phyloP scores from a whole-genome alignment of 2,329 filamentous ascomycete genomes.

The Neodidymelliopsis sp. region DNA sequence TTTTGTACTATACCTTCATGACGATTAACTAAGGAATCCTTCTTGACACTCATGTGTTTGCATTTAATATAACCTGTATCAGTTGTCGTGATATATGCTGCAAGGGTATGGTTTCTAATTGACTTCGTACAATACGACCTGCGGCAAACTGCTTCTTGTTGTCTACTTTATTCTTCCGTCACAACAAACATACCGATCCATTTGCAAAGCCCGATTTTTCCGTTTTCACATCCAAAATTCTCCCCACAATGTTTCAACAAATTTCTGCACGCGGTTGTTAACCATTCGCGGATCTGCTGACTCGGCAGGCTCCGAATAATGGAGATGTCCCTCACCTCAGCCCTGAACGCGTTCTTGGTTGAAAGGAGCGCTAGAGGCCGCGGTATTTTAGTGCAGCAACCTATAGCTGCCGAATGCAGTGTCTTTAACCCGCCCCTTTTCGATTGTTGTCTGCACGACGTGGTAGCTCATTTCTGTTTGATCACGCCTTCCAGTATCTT shows the following conservation, averaged over 20 bases:
- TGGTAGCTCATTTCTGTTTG: neutral
- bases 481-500: neutral
- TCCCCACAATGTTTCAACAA: conserved; percentile 2
- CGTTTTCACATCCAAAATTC: neutral
- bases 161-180: too few species aligned
- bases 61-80: too few species aligned
- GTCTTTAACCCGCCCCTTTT: neutral
- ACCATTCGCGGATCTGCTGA: conserved; percentile 6
- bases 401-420: conserved; percentile 18
- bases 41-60: too few species aligned
- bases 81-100: too few species aligned
- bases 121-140: too few species aligned
- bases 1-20: conserved; percentile 7
- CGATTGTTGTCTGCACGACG: neutral
- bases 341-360: neutral
- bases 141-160: too few species aligned
- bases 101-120: too few species aligned
- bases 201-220: too few species aligned
- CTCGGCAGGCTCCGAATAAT: neutral
- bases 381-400: conserved; percentile 24
- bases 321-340: neutral
- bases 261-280: conserved; percentile 6
- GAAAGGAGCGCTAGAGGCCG: neutral
- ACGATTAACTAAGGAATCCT: too few species aligned
- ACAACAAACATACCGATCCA: too few species aligned